Evolutionary conservation across 2,329 filamentous ascomycete species (phyloP).

Genomic region (Colletotrichum sp.): DNA sequence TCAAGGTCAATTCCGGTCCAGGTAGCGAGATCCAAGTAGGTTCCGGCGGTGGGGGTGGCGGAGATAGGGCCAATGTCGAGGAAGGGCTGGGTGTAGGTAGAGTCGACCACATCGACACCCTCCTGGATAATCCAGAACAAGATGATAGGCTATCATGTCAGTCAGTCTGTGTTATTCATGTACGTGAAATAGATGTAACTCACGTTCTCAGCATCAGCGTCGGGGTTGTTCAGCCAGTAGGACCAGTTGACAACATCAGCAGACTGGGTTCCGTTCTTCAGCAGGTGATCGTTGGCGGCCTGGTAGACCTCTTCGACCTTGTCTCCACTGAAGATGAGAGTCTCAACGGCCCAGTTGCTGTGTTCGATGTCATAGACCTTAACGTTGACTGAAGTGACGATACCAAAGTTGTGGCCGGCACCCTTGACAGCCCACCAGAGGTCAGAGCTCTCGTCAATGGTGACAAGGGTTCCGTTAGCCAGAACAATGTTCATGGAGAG

Average conservation of each 20-base stretch:
- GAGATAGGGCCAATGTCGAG: constrained; percentile 42
- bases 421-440: constrained; percentile 65
- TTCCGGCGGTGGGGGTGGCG: constrained; percentile 36
- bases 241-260: constrained; percentile 54
- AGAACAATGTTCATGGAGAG: constrained; percentile 56
- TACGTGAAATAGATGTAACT: constrained; percentile 11
- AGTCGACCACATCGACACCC: constrained; percentile 44
- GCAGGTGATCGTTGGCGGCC: constrained; percentile 48
- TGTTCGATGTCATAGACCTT: constrained; percentile 53
- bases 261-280: constrained; percentile 47
- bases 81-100: constrained; percentile 47
- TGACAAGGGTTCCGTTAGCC: constrained; percentile 48
- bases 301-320: constrained; percentile 54
- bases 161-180: background rate
- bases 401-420: constrained; percentile 65
- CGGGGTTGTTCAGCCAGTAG: constrained; percentile 47
- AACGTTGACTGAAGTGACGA: constrained; percentile 54
- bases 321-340: constrained; percentile 50
- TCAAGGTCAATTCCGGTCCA: constrained; percentile 46
- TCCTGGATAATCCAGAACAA: constrained; percentile 47
- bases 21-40: constrained; percentile 47
- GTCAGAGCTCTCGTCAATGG: constrained; percentile 47
- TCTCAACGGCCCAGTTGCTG: constrained; percentile 46
- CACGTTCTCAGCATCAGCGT: constrained; percentile 44
- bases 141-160: constrained; percentile 38